These are phyloP conservation scores for Plantago coronopus DNA, from an alignment of 305 asterid genomes.

Conservation along the genomic window DNA sequence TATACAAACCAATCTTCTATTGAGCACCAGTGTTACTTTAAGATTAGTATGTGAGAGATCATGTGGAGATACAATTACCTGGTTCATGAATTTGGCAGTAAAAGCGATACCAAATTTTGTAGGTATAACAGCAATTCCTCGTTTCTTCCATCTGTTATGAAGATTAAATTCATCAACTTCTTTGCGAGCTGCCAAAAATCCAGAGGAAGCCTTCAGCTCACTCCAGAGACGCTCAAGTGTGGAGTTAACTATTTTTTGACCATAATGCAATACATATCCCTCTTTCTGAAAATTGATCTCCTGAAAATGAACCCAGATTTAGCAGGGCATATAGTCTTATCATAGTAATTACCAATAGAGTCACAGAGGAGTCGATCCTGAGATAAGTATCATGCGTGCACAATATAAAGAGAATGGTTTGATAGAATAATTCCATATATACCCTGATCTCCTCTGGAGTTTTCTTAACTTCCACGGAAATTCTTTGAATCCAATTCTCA, in stretches of 20 bases:
- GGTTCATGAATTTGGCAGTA: conserved; percentile 86
- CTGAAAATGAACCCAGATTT: conserved; percentile 32
- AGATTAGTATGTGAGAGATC: neutral
- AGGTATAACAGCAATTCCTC: conserved; percentile 80
- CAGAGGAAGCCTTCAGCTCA: conserved; percentile 62
- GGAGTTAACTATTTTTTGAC: conserved; percentile 62
- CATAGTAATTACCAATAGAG: conserved; percentile 1
- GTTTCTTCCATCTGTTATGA: conserved; percentile 81
- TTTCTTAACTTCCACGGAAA: conserved; percentile 79
- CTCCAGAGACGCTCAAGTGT: conserved; percentile 79
- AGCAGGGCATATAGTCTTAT: conserved; percentile 1
- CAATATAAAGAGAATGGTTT: conserved; percentile 9
- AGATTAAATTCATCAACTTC: conserved; percentile 65
- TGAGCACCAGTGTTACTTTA: neutral
- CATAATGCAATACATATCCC: conserved; percentile 77
- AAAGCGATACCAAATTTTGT: conserved; percentile 94
- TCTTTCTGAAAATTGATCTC: conserved; percentile 86
- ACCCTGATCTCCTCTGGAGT: conserved; percentile 90
- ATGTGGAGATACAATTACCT: conserved; percentile 49
- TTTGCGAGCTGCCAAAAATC: conserved; percentile 42
- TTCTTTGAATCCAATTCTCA: conserved; percentile 94
- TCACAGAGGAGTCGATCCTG: too few species aligned
- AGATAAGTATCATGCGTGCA: too few species aligned
- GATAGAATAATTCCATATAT: conserved; percentile 21
- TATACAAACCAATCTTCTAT: too few species aligned